Evolutionary conservation across 2,329 filamentous ascomycete species (phyloP).

Genomic region (Aureobasidium pullulans): DNA sequence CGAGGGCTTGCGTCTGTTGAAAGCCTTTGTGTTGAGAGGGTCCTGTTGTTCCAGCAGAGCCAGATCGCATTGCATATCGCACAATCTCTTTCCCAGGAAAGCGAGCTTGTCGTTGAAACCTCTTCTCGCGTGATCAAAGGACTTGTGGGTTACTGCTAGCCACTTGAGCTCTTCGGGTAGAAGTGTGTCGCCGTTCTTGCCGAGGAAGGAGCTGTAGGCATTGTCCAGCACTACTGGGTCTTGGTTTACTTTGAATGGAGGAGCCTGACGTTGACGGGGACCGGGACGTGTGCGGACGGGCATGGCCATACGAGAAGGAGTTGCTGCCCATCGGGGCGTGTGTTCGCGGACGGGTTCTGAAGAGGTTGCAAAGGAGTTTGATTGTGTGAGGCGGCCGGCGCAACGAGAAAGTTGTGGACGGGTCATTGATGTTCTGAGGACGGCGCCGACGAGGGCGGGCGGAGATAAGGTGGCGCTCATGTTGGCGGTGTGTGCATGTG

Average conservation of each 20-base stretch:
- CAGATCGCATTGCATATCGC: constrained; percentile 58
- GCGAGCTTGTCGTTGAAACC: constrained; percentile 91
- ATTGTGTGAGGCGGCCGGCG: constrained; percentile 13
- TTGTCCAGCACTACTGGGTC: constrained; percentile 66
- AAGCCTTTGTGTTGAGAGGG: neutral
- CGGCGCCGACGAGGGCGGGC: constrained; percentile 20
- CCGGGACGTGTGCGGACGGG: constrained; percentile 48
- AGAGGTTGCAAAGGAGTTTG: constrained; percentile 20
- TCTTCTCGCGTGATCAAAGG: constrained; percentile 88
- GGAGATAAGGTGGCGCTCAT: constrained; percentile 13
- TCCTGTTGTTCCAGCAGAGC: constrained; percentile 46
- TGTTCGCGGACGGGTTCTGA: constrained; percentile 24
- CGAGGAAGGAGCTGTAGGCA: constrained; percentile 71
- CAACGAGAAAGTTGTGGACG: constrained; percentile 18
- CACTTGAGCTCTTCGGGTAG: constrained; percentile 91
- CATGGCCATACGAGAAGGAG: constrained; percentile 40
- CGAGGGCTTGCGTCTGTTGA: too few species aligned
- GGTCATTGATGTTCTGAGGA: constrained; percentile 22
- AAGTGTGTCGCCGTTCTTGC: constrained; percentile 61
- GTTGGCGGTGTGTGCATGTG: neutral
- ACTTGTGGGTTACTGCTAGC: constrained; percentile 96
- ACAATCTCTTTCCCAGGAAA: constrained; percentile 63
- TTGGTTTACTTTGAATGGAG: constrained; percentile 63
- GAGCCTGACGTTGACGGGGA: constrained; percentile 41
- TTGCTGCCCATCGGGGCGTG: constrained; percentile 44